Evolutionary conservation across 352 stramenopile genomes (phyloP).

Genomic region (Pythium periplocum): DNA sequence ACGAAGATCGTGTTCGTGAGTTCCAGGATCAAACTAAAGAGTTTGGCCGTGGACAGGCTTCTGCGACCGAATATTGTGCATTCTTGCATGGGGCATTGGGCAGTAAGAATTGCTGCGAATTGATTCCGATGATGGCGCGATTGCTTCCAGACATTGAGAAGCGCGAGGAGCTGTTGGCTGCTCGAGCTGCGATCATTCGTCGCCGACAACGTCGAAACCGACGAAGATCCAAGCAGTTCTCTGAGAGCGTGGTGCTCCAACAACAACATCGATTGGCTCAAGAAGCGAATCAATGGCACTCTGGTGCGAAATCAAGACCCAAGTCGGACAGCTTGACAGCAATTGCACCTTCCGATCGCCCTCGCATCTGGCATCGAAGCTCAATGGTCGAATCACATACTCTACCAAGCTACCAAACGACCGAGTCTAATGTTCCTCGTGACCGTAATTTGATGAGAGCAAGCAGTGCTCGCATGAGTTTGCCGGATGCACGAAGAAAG

Average conservation of each 20-base stretch:
- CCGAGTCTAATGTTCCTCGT: background rate
- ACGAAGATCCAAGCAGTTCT: conserved; percentile 76
- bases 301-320: conserved; percentile 7
- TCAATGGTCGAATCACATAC: conserved; percentile 14
- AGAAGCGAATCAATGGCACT: conserved; percentile 9
- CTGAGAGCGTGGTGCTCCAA: conserved; percentile 62
- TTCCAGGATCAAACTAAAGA: conserved; percentile 80
- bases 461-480: conserved; percentile 8
- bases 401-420: background rate
- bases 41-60: conserved; percentile 62
- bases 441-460: background rate
- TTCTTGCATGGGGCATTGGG: conserved; percentile 69
- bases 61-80: conserved; percentile 69
- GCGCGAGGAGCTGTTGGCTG: conserved; percentile 52
- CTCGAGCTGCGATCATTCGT: conserved; percentile 55
- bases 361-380: conserved; percentile 3
- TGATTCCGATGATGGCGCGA: conserved; percentile 69
- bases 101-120: conserved; percentile 57
- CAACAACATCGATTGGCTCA: conserved; percentile 28
- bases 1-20: conserved; percentile 71
- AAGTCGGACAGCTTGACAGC: conserved; percentile 17
- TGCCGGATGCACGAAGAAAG: conserved; percentile 50
- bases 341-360: background rate
- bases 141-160: conserved; percentile 66
- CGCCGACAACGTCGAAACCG: conserved; percentile 53